Conservation (phyloP, 116 monocot species). For the Cymodocea nodosa region DNA sequence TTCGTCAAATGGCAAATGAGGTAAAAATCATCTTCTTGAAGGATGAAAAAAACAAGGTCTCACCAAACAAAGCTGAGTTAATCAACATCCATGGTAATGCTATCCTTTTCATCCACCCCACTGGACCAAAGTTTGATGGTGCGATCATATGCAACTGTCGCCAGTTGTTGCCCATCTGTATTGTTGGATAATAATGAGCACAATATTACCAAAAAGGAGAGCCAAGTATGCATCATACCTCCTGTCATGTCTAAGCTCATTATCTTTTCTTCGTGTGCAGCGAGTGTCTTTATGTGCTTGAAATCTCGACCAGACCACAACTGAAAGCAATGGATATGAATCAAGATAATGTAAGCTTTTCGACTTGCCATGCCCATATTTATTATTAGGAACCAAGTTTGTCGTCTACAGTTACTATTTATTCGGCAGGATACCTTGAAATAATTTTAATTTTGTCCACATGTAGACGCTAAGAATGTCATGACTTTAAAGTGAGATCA, state of each 20-base stretch:
- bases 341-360: neutral
- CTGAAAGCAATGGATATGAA: slow-evolving; percentile 16
- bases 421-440: too few species aligned
- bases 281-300: slow-evolving; percentile 74
- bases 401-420: too few species aligned
- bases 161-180: slow-evolving; percentile 80
- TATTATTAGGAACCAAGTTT: too few species aligned
- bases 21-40: too few species aligned
- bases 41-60: too few species aligned
- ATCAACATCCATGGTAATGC: slow-evolving; percentile 5
- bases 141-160: slow-evolving; percentile 67
- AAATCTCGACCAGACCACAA: slow-evolving; percentile 83
- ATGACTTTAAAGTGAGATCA: too few species aligned
- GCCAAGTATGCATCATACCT: slow-evolving; percentile 21
- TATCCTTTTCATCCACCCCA: slow-evolving; percentile 10
- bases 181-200: neutral
- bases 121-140: slow-evolving; percentile 88
- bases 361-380: too few species aligned
- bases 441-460: too few species aligned
- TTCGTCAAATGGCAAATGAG: too few species aligned
- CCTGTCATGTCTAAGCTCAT: slow-evolving; percentile 73
- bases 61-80: neutral
- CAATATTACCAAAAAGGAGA: slow-evolving; percentile 2
- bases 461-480: too few species aligned
- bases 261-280: slow-evolving; percentile 84